These are phyloP conservation scores for Fremontodendron californicum DNA, from an alignment of 345 rosid genomes.

Conservation along the genomic window DNA sequence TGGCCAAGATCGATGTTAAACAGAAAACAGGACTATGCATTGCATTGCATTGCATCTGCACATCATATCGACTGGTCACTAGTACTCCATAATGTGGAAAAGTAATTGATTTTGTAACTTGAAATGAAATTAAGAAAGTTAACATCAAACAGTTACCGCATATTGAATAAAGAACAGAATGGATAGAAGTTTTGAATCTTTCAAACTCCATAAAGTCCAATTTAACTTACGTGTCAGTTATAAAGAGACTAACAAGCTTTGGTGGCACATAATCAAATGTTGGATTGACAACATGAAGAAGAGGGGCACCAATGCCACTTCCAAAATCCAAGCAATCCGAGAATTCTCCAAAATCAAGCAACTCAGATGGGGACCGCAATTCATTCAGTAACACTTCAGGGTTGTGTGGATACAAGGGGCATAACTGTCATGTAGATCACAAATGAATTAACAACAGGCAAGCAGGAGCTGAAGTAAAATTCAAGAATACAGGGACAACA, in stretches of 20 bases:
- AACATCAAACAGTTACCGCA: not conserved
- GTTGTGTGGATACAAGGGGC: slow-evolving; percentile 96
- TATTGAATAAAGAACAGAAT: not conserved
- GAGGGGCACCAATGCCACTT: slow-evolving; percentile 60
- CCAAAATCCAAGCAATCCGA: slow-evolving; percentile 93
- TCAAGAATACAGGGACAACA: not conserved
- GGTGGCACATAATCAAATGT: slow-evolving; percentile 95
- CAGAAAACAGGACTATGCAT: not conserved
- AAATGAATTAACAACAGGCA: slow-evolving; percentile 4
- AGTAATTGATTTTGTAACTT: not conserved
- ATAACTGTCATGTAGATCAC: slow-evolving; percentile 53
- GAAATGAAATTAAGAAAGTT: slow-evolving; percentile 10
- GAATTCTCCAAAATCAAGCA: slow-evolving; percentile 94
- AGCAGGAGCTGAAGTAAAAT: not conserved
- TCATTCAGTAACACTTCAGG: slow-evolving; percentile 92
- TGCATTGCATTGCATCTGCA: not conserved
- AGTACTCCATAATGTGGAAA: not conserved
- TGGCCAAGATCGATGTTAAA: not conserved
- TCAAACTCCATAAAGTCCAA: slow-evolving; percentile 3
- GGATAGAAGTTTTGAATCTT: not conserved
- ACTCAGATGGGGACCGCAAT: slow-evolving; percentile 93
- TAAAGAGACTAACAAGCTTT: slow-evolving; percentile 90
- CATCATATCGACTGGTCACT: not conserved
- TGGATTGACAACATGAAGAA: slow-evolving; percentile 92
- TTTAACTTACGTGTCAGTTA: slow-evolving; percentile 89